Base-by-base conservation (phyloP, 2,329 filamentous ascomycete species). In the Acrodontium crateriforme region DNA sequence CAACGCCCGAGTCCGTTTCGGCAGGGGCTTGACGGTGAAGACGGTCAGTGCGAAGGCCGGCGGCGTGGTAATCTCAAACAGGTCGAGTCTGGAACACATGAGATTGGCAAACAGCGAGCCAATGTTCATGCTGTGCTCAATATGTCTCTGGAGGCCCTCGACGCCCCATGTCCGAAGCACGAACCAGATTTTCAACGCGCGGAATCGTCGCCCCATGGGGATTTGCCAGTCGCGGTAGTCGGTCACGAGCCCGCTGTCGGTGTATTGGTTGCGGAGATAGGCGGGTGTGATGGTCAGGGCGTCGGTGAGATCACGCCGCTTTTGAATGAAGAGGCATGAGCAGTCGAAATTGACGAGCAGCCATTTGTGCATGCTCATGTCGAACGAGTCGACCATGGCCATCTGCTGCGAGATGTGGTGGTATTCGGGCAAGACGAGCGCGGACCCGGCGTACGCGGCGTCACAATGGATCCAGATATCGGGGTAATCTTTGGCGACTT, bases 191-290 rank as follows among this genome's bases (percentile, higher is more conserved):
- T 95, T 95, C 32, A 95, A 59, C 3, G 78, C 74, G 35, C 87
- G 70, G 67, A 95, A 95, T 10, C 87, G 68, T 3, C 87, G 67
- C 6, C 87, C 87, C 0, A 95, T 73, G 0, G 87, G 84, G 45
- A 95, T 91, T 58, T 93, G 84, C 87, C 87, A 95, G 63, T 95
- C 85, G 25, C 87, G 73, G 61, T 93, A 94, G 56, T 95, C 87
- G 14, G 83, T 93, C 1, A 94, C 87, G 2, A 87, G 67, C 0
- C 83, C 84, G 19, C 68, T 71, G 43, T 89, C 82, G 3, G 78
- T 80, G 58, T 76, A 83, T 3, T 71, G 61, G 56, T 94, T 94
- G 38, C 74, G 68, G 16, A 94, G 71, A 59, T 92, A 94, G 4
- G 77, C 68, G 0, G 81, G 81, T 10, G 77, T 77, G 49, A 89